Evolutionary conservation across 2,329 filamentous ascomycete genomes (phyloP).

Genomic region (Alternaria panax): DNA sequence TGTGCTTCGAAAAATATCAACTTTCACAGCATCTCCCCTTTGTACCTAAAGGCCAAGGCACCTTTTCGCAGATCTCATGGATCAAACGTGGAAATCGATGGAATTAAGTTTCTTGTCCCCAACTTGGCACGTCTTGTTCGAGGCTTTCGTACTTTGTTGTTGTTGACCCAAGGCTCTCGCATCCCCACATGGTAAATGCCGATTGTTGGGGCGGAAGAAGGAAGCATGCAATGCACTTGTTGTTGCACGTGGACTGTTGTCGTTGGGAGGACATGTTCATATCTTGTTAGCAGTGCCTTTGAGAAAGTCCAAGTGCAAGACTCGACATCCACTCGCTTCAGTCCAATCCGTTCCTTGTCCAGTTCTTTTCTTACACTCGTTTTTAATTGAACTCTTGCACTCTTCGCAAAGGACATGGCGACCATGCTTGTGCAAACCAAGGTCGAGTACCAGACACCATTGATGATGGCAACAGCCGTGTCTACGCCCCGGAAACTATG

Average conservation of each 20-base stretch:
- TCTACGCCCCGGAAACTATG: slow-evolving; percentile 55
- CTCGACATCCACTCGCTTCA: not conserved
- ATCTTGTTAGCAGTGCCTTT: not conserved
- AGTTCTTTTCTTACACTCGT: not conserved
- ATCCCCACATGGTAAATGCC: not conserved
- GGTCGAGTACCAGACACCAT: not conserved
- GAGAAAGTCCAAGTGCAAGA: not conserved
- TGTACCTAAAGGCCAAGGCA: not conserved
- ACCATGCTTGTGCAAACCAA: slow-evolving; percentile 1
- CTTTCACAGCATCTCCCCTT: not conserved
- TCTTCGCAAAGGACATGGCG: not conserved
- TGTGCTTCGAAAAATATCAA: not conserved
- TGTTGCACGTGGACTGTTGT: not conserved
- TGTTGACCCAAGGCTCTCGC: not conserved
- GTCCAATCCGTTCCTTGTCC: not conserved
- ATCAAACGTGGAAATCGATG: not conserved
- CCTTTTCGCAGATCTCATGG: slow-evolving; percentile 2
- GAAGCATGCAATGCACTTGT: not conserved
- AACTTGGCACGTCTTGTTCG: not conserved
- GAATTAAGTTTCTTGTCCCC: not conserved
- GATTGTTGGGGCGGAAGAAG: slow-evolving; percentile 3
- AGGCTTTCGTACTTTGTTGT: not conserved
- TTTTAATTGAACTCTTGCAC: not conserved
- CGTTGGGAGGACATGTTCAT: not conserved
- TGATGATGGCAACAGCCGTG: not conserved